phyloP scores from a whole-genome alignment of 306 rosid species.

The Vigna trinervia region DNA sequence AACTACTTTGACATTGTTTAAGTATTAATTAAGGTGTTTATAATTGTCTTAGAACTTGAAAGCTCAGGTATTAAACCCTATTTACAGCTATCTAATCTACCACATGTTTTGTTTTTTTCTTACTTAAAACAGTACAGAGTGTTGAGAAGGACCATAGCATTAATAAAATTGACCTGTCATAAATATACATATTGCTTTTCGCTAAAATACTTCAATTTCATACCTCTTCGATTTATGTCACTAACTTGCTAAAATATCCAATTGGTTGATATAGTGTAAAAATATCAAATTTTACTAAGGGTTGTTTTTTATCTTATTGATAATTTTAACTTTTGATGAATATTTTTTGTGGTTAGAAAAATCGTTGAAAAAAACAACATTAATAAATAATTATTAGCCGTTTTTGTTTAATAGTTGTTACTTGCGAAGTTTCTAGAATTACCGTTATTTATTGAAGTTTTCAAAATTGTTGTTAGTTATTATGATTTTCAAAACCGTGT shows the following conservation, averaged over 20 bases:
- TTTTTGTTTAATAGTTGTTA: no score
- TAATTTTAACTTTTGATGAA: no score
- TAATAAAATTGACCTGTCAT: neutral
- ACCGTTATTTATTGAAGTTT: no score
- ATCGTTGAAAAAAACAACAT: no score
- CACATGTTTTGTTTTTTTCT: neutral
- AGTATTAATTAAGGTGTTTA: neutral
- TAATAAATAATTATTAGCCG: no score
- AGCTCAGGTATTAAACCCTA: neutral
- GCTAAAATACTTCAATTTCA: neutral
- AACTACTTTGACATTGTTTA: neutral
- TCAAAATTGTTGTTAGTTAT: no score
- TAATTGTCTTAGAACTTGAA: neutral
- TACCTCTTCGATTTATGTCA: neutral
- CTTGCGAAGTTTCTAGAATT: no score
- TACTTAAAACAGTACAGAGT: neutral
- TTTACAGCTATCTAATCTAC: neutral
- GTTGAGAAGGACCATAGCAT: neutral
- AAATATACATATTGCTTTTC: neutral
- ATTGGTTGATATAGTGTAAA: no score
- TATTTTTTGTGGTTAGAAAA: no score
- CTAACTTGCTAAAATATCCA: slow-evolving; percentile 7
- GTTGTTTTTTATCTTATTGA: no score
- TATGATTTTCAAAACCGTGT: no score
- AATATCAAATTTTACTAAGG: no score